Evolutionary conservation across 2,329 filamentous ascomycete genomes (phyloP), one percentile per base, ranked within the genome.

Genomic region (Escovopsis sp.): DNA sequence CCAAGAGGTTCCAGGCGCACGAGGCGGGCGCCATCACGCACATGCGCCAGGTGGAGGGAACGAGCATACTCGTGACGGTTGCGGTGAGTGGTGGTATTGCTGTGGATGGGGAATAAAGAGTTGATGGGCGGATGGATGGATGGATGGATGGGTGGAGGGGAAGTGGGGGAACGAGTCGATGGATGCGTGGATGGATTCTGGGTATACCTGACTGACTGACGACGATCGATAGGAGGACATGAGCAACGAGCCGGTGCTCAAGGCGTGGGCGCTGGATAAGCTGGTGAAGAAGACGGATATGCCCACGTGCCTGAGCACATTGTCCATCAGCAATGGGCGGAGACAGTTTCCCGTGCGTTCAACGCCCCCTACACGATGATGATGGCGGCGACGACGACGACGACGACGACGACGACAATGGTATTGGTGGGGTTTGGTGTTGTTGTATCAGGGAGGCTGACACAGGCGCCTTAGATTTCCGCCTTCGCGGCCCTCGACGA

Each of bases 231-330:
- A 79, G 59, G 90, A 98, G 58, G 87, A 96, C 49, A 64, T 94
- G 35, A 81, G 81, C 27, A 80, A 72, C 48, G 86, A 96, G 48
- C 88, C 90, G 0, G 70, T 88, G 15, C 60, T 98, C 40, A 96
- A 94, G 56, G 88, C 96, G n/a, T 98, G 90, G 90, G 88, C 85
- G 16, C 66, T 98, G 46, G 87, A 96, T 54, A 92, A 87, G 59
- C 70, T 79, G 4, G 85, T 93, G 45, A 96, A 90, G 69, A 96
- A 92, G 68, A 92, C 84, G 4, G 86, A 86, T 29, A 66, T 79
- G 41, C 90, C 90, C 13, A 83, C 79, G 27, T 96, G 90, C 53
- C 68, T 94, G 45, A 93, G 84, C 51, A 90, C 80, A 1, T 61
- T 94, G 35, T 76, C 70, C 16, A 79, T 98, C 44, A 82, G 86